Evolutionary conservation across 2,329 filamentous ascomycete genomes (phyloP), one percentile per base, ranked within the genome.

Genomic region (Neopestalotiopsis sp.): DNA sequence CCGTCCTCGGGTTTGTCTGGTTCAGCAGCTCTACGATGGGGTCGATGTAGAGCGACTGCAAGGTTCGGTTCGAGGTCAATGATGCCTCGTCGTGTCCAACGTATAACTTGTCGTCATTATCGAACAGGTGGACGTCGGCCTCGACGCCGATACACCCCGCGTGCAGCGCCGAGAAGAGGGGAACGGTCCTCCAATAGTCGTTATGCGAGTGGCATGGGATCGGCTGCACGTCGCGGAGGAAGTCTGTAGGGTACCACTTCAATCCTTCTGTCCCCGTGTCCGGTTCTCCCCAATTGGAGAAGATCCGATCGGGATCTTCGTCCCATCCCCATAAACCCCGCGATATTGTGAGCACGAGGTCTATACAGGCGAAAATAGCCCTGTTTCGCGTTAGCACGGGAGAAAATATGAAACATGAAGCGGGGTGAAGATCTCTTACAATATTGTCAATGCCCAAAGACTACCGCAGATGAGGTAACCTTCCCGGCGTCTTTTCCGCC

Each of bases 171-270:
- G 88, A 88, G 73, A 87, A 90, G 3, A 94, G 82, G 0, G 91
- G 90, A 0, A 87, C 82, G 20, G 82, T 82, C 63, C 89, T 86
- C 88, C 89, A 91, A 78, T 93, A 93, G 77, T 93, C 91, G 73
- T 93, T 92, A 75, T 93, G 90, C 1, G 88, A 91, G 76, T 92
- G 90, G 71, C 89, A 91, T 1, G 82, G 81, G 38, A 90, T 84
- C 1, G 89, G 88, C 2, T 81, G 75, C 20, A 89, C 81, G 63
- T 86, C 84, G n/a, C 83, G 81, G 6, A 86, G 86, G 71, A 89
- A 85, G 68, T 86, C 83, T 1, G 85, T 83, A 1, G 86, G 84
- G 67, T 86, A 85, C 76, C 80, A 82, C 3, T 80, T 77, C 20
- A 86, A 74, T 4, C 78, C 80, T 69, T 83, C 78, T 64, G 77